Evolutionary conservation across 78 protist genomes (phyloP).

Genomic region (Dictyostelium discoideum): DNA sequence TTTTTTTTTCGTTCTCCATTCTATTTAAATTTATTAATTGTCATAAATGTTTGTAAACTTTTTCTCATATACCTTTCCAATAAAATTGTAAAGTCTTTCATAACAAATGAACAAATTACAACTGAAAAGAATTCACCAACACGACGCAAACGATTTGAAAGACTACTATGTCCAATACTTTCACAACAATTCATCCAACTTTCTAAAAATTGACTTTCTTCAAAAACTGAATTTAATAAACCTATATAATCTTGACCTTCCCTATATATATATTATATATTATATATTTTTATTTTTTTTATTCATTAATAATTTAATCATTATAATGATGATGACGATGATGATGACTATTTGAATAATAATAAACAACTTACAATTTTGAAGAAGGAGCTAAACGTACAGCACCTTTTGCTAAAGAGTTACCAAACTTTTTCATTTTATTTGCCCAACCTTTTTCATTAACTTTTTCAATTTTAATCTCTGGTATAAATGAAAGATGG

Average conservation of each 20-base stretch:
- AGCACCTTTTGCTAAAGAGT: constrained; percentile 68
- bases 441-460: constrained; percentile 76
- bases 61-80: constrained; percentile 76
- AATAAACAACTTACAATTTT: constrained; percentile 46
- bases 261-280: neutral
- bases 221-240: constrained; percentile 70
- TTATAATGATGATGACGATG: too few species aligned
- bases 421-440: constrained; percentile 70
- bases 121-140: constrained; percentile 74
- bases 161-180: constrained; percentile 35
- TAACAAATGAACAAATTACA: constrained; percentile 75
- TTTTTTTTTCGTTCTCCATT: neutral
- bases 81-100: constrained; percentile 70
- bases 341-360: too few species aligned
- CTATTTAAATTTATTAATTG: constrained; percentile 19
- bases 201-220: constrained; percentile 79
- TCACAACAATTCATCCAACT: constrained; percentile 74
- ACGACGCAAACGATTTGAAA: constrained; percentile 28
- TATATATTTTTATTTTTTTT: neutral
- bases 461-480: constrained; percentile 69
- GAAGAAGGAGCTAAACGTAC: constrained; percentile 75
- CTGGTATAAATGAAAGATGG: constrained; percentile 75
- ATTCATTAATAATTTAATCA: neutral
- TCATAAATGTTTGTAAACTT: constrained; percentile 45
- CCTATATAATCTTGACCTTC: constrained; percentile 73